phyloP scores from a whole-genome alignment of 140 eudicot species.

The Erigeron philadelphicus region DNA sequence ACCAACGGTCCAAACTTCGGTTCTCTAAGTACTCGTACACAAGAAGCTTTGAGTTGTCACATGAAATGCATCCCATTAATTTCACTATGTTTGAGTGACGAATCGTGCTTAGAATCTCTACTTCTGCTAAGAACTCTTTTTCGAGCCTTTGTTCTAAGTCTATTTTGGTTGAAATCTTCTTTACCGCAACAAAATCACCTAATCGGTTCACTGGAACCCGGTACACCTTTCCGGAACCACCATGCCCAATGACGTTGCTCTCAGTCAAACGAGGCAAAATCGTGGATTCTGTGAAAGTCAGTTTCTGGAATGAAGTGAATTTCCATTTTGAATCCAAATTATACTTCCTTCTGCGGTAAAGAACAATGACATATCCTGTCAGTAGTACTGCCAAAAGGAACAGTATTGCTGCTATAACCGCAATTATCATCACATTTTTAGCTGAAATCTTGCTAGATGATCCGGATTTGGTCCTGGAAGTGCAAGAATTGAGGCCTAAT shows the following conservation, averaged over 20 bases:
- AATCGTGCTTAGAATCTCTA: slow-evolving; percentile 50
- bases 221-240: slow-evolving; percentile 81
- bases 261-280: slow-evolving; percentile 60
- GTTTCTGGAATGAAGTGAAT: slow-evolving; percentile 62
- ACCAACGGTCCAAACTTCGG: slow-evolving; percentile 66
- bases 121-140: slow-evolving; percentile 67
- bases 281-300: slow-evolving; percentile 53
- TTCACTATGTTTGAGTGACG: slow-evolving; percentile 74
- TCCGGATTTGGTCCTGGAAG: slow-evolving; percentile 17
- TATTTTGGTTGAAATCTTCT: slow-evolving; percentile 51
- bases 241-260: slow-evolving; percentile 55
- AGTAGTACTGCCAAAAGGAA: slow-evolving; percentile 30
- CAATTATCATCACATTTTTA: slow-evolving; percentile 32
- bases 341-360: slow-evolving; percentile 35
- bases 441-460: slow-evolving; percentile 34
- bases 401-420: slow-evolving; percentile 36
- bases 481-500: slow-evolving; percentile 43
- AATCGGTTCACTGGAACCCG: slow-evolving; percentile 40
- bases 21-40: slow-evolving; percentile 77
- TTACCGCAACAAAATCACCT: slow-evolving; percentile 62
- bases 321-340: slow-evolving; percentile 40
- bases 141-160: slow-evolving; percentile 48
- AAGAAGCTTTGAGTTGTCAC: slow-evolving; percentile 59
- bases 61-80: slow-evolving; percentile 62
- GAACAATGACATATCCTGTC: slow-evolving; percentile 27